Evolutionary conservation across 2,329 filamentous ascomycete genomes (phyloP).

Genomic region (Neofusicoccum ribis): DNA sequence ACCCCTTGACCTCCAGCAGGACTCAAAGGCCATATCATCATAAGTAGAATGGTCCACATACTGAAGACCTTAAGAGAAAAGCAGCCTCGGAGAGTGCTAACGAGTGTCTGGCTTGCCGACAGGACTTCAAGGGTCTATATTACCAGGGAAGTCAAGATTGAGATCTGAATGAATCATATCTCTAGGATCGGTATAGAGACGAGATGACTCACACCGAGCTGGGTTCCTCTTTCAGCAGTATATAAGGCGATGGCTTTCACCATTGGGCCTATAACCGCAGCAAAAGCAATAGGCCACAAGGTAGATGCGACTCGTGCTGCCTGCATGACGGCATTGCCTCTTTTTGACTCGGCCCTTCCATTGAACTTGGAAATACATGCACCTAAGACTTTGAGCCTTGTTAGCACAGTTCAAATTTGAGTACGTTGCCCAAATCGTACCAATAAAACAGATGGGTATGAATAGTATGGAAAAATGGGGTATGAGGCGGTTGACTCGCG

Average conservation of each 20-base stretch:
- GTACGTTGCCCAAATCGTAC: no score
- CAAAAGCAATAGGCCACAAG: slow-evolving; percentile 3
- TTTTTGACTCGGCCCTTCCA: not conserved
- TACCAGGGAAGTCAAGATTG: not conserved
- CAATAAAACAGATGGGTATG: no score
- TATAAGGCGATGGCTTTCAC: not conserved
- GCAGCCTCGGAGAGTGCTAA: not conserved
- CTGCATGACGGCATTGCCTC: no score
- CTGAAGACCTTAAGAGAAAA: not conserved
- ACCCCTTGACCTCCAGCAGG: not conserved
- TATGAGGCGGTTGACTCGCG: no score
- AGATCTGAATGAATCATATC: no score
- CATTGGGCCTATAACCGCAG: not conserved
- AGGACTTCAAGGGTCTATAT: not conserved
- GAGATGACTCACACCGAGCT: not conserved
- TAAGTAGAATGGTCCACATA: not conserved
- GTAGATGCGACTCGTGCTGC: not conserved
- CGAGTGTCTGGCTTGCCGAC: not conserved
- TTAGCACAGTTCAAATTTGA: no score
- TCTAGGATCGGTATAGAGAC: no score
- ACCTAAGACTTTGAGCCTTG: no score
- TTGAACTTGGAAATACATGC: no score
- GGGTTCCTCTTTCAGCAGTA: not conserved
- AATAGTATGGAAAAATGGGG: no score
- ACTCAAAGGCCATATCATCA: not conserved